phyloP scores from a whole-genome alignment of 176 grass and related monocot genomes.

The Avena eriantha region DNA sequence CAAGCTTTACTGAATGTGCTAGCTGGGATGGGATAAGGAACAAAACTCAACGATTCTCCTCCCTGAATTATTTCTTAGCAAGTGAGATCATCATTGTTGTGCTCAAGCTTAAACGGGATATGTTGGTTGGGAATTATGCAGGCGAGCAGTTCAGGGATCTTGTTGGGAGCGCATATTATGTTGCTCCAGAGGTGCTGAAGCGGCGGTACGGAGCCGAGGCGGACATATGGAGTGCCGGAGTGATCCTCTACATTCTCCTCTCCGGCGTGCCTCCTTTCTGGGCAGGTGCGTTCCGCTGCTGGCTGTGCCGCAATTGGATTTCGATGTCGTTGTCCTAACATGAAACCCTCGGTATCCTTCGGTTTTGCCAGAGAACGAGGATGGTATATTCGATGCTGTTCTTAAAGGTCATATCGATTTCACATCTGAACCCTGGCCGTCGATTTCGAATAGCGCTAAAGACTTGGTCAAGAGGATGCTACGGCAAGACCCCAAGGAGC shows the following conservation, averaged over 20 bases:
- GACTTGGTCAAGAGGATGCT: conserved; percentile 93
- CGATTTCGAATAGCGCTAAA: conserved; percentile 69
- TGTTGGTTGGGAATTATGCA: conserved; percentile 29
- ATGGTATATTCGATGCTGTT: conserved; percentile 90
- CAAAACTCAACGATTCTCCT: neutral
- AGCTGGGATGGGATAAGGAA: neutral
- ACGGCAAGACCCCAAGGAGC: conserved; percentile 75
- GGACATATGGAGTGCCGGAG: conserved; percentile 93
- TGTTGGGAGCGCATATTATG: conserved; percentile 90
- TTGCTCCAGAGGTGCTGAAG: conserved; percentile 84
- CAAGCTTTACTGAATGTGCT: too few species aligned
- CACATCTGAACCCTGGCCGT: conserved; percentile 85
- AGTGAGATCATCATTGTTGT: neutral
- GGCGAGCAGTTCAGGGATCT: conserved; percentile 83
- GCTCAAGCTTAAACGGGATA: neutral
- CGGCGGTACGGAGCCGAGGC: conserved; percentile 77
- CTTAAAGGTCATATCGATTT: conserved; percentile 82
- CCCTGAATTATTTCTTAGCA: neutral
- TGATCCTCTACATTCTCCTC: conserved; percentile 96
- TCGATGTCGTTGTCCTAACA: conserved; percentile 5
- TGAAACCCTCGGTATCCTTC: neutral
- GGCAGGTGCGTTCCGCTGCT: conserved; percentile 50
- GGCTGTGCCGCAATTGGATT: neutral
- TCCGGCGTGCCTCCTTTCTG: conserved; percentile 96
- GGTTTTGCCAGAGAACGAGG: conserved; percentile 75